Evolutionary conservation across 495 filamentous ascomycete species (phyloP).

Genomic region (Trichodelitschia bisporula): DNA sequence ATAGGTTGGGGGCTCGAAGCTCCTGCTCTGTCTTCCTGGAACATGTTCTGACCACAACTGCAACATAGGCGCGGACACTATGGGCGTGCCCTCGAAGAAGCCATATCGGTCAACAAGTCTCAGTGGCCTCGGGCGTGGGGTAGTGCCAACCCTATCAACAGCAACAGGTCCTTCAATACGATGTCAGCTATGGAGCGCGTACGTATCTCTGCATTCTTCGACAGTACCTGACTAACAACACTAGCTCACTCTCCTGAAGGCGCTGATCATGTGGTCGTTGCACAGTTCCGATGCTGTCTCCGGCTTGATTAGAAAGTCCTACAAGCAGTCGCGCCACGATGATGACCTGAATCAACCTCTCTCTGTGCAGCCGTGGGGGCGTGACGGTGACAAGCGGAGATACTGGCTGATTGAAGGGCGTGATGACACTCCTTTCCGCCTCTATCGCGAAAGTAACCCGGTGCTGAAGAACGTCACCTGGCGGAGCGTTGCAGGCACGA

Average conservation of each 20-base stretch:
- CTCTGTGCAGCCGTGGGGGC: slow-evolving; percentile 85
- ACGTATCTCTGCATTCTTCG: slow-evolving; percentile 17
- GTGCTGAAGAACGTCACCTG: slow-evolving; percentile 49
- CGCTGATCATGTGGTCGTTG: slow-evolving; percentile 73
- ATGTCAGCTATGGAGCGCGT: slow-evolving; percentile 66
- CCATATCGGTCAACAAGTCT: slow-evolving; percentile 54
- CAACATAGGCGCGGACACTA: slow-evolving; percentile 58
- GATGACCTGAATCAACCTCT: slow-evolving; percentile 84
- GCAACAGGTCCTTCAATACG: slow-evolving; percentile 48
- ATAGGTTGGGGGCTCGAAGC: slow-evolving; percentile 1
- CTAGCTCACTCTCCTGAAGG: slow-evolving; percentile 57
- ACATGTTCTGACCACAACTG: too few relatives aligned
- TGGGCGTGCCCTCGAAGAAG: slow-evolving; percentile 80
- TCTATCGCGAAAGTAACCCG: slow-evolving; percentile 89
- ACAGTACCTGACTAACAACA: not conserved
- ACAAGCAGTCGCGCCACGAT: slow-evolving; percentile 73
- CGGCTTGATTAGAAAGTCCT: slow-evolving; percentile 57
- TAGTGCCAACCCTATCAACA: slow-evolving; percentile 58
- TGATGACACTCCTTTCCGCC: slow-evolving; percentile 78
- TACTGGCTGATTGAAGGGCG: slow-evolving; percentile 88
- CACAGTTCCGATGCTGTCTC: slow-evolving; percentile 67
- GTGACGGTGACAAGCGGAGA: slow-evolving; percentile 68
- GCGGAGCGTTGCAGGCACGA: slow-evolving; percentile 77
- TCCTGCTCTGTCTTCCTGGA: slow-evolving; percentile 3
- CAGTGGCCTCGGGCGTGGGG: slow-evolving; percentile 86